phyloP scores from a whole-genome alignment of 2,329 filamentous ascomycete genomes.

The Rhytidhysteron rufulum region DNA sequence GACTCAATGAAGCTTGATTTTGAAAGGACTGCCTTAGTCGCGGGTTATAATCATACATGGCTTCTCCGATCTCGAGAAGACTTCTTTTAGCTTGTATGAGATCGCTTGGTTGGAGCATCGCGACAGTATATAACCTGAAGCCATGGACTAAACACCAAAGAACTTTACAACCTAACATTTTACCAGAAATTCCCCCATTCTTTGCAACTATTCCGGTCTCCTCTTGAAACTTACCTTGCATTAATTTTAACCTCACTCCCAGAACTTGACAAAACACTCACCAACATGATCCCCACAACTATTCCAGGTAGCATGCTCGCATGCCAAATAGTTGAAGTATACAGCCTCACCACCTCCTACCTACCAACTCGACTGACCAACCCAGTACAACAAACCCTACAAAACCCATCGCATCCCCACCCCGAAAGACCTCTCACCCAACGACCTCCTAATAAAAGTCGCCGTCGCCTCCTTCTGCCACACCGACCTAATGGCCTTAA shows the following conservation, averaged over 20 bases:
- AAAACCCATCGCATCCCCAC: conserved; percentile 48
- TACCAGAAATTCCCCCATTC: not conserved
- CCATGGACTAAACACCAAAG: not conserved
- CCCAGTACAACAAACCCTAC: conserved; percentile 53
- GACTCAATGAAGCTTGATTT: no score
- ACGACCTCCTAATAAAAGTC: conserved; percentile 59
- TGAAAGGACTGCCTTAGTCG: no score
- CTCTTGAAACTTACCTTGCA: not conserved
- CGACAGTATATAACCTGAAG: not conserved
- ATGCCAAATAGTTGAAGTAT: conserved; percentile 45
- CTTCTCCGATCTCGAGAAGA: no score
- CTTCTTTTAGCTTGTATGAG: no score
- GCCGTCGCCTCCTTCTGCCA: conserved; percentile 61
- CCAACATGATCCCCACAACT: conserved; percentile 11
- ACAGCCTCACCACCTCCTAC: not conserved
- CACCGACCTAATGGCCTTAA: conserved; percentile 56
- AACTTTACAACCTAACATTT: not conserved
- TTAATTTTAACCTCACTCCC: not conserved
- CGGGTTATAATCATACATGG: no score
- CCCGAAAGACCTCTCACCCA: conserved; percentile 43
- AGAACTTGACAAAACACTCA: not conserved
- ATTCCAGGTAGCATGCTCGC: conserved; percentile 47
- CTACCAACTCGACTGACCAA: not conserved
- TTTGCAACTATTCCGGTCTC: not conserved
- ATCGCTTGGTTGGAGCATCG: no score